These are phyloP conservation scores for Alternaria infectoria DNA, from an alignment of 2,329 filamentous ascomycete species.

Conservation along the genomic window DNA sequence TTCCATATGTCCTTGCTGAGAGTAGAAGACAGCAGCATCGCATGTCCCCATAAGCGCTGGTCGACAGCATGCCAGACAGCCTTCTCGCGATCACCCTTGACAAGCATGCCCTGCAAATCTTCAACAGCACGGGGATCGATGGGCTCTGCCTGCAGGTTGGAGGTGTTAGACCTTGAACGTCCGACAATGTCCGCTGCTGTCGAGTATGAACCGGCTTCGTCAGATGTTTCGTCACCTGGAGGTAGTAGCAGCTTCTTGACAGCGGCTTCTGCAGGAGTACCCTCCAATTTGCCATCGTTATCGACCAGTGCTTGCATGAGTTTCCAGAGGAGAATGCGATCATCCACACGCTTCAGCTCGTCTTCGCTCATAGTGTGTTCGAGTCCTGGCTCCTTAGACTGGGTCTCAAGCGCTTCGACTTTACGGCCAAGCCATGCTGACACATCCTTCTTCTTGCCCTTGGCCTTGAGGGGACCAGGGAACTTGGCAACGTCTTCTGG, in stretches of 20 bases:
- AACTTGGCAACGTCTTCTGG: slow-evolving; percentile 79
- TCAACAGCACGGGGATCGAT: slow-evolving; percentile 74
- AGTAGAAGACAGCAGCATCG: slow-evolving; percentile 86
- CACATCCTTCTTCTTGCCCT: slow-evolving; percentile 95
- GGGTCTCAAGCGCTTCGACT: slow-evolving; percentile 74
- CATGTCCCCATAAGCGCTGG: slow-evolving; percentile 93
- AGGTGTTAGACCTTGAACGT: slow-evolving; percentile 39
- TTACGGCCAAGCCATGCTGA: slow-evolving; percentile 78
- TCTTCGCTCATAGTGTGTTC: slow-evolving; percentile 59
- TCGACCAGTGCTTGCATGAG: slow-evolving; percentile 82
- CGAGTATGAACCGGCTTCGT: slow-evolving; percentile 34
- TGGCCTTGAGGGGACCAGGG: slow-evolving; percentile 85
- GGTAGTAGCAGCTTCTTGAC: slow-evolving; percentile 78
- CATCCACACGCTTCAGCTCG: slow-evolving; percentile 74
- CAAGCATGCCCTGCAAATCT: slow-evolving; percentile 73
- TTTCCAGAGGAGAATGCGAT: slow-evolving; percentile 87
- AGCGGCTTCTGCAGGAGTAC: slow-evolving; percentile 72
- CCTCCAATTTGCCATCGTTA: slow-evolving; percentile 82
- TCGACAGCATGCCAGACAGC: slow-evolving; percentile 94
- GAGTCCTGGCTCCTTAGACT: slow-evolving; percentile 54
- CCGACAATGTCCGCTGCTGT: slow-evolving; percentile 48
- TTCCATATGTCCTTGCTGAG: slow-evolving; percentile 79
- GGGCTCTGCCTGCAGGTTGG: slow-evolving; percentile 61
- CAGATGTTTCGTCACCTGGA: slow-evolving; percentile 40
- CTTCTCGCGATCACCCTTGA: slow-evolving; percentile 84